Base-by-base conservation (phyloP, 345 rosid genomes). In the Jatropha curcas region DNA sequence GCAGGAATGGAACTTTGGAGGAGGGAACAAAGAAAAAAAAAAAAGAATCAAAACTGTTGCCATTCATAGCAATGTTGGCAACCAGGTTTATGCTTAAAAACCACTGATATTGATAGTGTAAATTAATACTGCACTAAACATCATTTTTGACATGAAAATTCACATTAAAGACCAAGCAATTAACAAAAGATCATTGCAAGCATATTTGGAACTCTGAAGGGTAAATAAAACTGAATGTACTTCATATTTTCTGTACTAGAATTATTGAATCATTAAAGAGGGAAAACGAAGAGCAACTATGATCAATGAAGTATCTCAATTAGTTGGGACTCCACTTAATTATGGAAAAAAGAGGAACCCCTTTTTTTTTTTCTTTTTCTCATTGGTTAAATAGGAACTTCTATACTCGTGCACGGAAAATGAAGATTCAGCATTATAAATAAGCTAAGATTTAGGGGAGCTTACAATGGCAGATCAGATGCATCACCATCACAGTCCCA, bases 391-490 rank as follows among this genome's bases (percentile, higher is more conserved):
- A n/a, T n/a, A n/a, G n/a, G n/a, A n/a, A n/a, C n/a, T n/a, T n/a
- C n/a, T n/a, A 24, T 27, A 28, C 48, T 16, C n/a, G 20, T 45
- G 35, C 53, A 17, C 28, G 37, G 34, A 46, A 30, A 46, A 7
- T 5, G 14, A 66, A 46, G 16, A 30, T 52, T 12, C 34, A 55
- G 43, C 53, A 51, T 8, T 20, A 39, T 20, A 28, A 10, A 9
- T 17, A 51, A 14, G 20, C 0, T 2, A 58, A 35, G 63, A 35
- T 52, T 19, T 39, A 53, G 33, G n/a, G 11, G 60, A 37, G 73
- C 85, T 83, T 72, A 87, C 90, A 81, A 66, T 31, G 85, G 86
- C n/a, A 83, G 65, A 77, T 79, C 82, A 4, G 84, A 80, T 46
- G 60, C 82, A 70, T 84, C 85, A 41, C 65, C 76, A 53, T 73